A percentile compares a stretch with the other conserved stretches of the same genome.
Conservation (phyloP, 768 basidiomycete genomes). For the Rhodotorula sphaerocarpa region DNA sequence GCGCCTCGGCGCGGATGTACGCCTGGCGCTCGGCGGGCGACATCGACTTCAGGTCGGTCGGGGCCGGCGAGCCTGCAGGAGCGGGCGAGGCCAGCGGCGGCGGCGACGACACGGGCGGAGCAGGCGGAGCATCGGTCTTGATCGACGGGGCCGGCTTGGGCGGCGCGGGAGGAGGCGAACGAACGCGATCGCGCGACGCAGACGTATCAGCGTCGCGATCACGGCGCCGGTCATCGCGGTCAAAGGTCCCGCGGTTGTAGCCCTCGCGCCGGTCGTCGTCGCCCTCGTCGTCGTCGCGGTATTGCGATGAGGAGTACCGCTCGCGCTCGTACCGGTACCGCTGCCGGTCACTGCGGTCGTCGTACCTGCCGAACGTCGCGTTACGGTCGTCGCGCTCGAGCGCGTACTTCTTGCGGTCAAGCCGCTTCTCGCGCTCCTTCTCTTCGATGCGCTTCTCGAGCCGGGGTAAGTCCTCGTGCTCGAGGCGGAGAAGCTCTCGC, state of each 20-base stretch:
- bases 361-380: constrained; percentile 49
- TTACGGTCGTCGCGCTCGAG: constrained; percentile 77
- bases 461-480: constrained; percentile 86
- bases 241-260: constrained; percentile 34
- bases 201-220: constrained; percentile 36
- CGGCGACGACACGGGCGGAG: constrained; percentile 47
- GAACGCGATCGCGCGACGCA: constrained; percentile 45
- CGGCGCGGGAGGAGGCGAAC: constrained; percentile 34
- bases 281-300: constrained; percentile 15
- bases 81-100: constrained; percentile 47
- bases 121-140: constrained; percentile 45
- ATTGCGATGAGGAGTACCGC: constrained; percentile 38
- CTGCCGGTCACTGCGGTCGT: constrained; percentile 43
- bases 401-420: constrained; percentile 68
- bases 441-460: constrained; percentile 76
- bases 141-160: constrained; percentile 21
- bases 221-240: constrained; percentile 41
- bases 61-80: constrained; percentile 40
- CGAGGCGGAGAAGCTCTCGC: constrained; percentile 69
- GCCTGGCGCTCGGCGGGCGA: constrained; percentile 73
- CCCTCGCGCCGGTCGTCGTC: constrained; percentile 13
- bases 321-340: constrained; percentile 39
- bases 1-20: constrained; percentile 68
- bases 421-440: constrained; percentile 63
- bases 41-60: constrained; percentile 64